A percentile compares a stretch with the other conserved stretches of the same genome.
These are phyloP conservation scores for Crithidia sp. DNA, from an alignment of 208 protist species.

Conservation along the genomic window DNA sequence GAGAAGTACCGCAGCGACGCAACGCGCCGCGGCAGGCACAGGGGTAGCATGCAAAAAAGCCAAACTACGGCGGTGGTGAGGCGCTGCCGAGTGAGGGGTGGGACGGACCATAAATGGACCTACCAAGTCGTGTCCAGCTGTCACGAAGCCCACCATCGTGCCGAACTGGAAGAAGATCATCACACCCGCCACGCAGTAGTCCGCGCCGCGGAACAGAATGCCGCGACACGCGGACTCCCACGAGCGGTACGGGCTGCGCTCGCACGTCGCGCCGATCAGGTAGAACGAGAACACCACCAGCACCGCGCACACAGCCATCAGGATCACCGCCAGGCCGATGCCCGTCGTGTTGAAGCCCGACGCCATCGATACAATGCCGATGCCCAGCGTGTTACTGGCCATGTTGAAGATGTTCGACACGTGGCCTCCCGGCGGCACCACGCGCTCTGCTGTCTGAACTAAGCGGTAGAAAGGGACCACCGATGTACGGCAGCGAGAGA, in stretches of 20 bases:
- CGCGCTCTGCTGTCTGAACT: neutral
- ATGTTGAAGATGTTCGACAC: constrained; percentile 68
- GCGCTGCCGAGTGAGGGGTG: constrained; percentile 37
- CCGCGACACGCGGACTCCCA: constrained; percentile 59
- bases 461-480: neutral
- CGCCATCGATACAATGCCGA: constrained; percentile 64
- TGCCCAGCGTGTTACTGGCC: constrained; percentile 55
- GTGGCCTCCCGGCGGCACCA: constrained; percentile 59
- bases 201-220: constrained; percentile 63
- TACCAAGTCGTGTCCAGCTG: constrained; percentile 51
- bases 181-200: constrained; percentile 53
- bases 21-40: constrained; percentile 60
- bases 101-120: constrained; percentile 37
- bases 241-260: constrained; percentile 47
- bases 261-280: constrained; percentile 59
- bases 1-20: constrained; percentile 75
- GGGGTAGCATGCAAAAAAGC: constrained; percentile 62
- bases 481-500: neutral
- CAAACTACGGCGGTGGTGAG: constrained; percentile 48
- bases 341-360: constrained; percentile 63
- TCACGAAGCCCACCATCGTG: constrained; percentile 64
- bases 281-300: constrained; percentile 69
- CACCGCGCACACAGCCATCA: constrained; percentile 58
- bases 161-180: constrained; percentile 59
- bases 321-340: constrained; percentile 43